These are phyloP conservation scores for Setomelanomma holmii DNA, from an alignment of 2,329 filamentous ascomycete genomes.

Conservation along the genomic window DNA sequence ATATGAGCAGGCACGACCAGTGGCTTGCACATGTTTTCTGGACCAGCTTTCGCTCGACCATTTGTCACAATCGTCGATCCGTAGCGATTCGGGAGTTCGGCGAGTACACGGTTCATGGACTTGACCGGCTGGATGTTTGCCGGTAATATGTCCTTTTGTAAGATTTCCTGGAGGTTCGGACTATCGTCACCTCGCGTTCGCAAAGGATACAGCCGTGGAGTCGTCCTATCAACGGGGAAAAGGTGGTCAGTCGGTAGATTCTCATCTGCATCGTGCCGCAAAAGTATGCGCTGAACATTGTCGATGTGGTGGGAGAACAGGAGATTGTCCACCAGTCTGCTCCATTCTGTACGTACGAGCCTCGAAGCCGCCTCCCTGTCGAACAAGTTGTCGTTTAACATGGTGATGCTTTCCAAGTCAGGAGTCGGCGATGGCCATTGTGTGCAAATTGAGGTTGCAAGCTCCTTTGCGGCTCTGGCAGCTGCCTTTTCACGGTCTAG, in stretches of 20 bases:
- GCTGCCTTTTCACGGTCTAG: constrained; percentile 27
- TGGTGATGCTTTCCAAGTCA: constrained; percentile 32
- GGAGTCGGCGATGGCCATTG: constrained; percentile 53
- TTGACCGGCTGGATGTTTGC: too few species aligned
- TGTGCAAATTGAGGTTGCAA: constrained; percentile 51
- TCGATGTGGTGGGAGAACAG: constrained; percentile 55
- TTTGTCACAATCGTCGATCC: too few species aligned
- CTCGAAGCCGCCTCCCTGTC: constrained; percentile 49
- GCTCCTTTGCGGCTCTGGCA: constrained; percentile 37
- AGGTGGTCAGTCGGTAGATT: background rate
- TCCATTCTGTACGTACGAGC: constrained; percentile 56
- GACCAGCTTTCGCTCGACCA: too few species aligned
- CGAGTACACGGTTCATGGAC: too few species aligned
- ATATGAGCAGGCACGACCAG: background rate
- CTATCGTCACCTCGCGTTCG: background rate
- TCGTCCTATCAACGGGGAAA: too few species aligned
- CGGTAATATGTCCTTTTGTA: background rate
- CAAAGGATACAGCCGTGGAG: background rate
- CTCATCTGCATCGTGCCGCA: constrained; percentile 2
- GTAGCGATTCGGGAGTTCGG: too few species aligned
- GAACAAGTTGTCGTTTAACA: constrained; percentile 40
- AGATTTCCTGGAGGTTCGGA: background rate
- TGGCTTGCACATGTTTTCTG: too few species aligned
- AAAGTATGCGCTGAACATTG: constrained; percentile 51
- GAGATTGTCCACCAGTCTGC: constrained; percentile 57